These are phyloP conservation scores for Pseudopithomyces maydicus DNA, from an alignment of 2,329 filamentous ascomycete species.

Conservation along the genomic window DNA sequence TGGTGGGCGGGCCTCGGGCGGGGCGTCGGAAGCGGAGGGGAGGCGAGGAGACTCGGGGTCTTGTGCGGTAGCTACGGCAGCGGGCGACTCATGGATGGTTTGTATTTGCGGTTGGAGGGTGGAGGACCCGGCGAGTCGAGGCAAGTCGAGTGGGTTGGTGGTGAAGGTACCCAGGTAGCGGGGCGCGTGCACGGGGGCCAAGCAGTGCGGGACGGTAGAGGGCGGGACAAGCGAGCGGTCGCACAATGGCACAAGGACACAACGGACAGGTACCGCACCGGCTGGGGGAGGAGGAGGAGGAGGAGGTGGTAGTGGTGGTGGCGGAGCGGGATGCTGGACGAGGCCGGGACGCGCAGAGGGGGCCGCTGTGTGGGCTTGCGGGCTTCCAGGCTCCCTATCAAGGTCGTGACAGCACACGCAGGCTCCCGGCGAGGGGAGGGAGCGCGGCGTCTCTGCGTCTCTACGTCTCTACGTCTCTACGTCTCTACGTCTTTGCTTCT, in stretches of 20 bases:
- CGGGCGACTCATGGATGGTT: slow-evolving; percentile 16
- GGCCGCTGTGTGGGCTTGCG: background rate
- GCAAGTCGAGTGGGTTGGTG: no score
- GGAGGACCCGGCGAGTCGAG: no score
- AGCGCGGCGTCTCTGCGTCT: no score
- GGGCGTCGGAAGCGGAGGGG: slow-evolving; percentile 31
- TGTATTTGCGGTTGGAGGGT: slow-evolving; percentile 9
- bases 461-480: no score
- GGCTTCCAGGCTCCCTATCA: background rate
- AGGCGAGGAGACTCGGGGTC: slow-evolving; percentile 29
- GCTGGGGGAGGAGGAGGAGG: slow-evolving; percentile 13
- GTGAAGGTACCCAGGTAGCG: background rate
- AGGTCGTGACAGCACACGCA: background rate
- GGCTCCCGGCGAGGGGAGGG: no score
- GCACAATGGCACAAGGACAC: slow-evolving; percentile 10
- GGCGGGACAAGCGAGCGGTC: slow-evolving; percentile 19
- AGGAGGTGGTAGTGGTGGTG: background rate
- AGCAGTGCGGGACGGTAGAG: slow-evolving; percentile 22
- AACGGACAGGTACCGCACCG: no score
- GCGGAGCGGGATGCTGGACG: no score
- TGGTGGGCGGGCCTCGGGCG: slow-evolving; percentile 60
- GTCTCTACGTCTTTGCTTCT: no score
- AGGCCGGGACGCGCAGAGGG: background rate
- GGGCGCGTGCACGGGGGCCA: slow-evolving; percentile 15
- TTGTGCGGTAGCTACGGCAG: slow-evolving; percentile 13